Percentiles rank a stretch among this genome's conserved stretches.
phyloP scores from a whole-genome alignment of 768 basidiomycete species.

The Rhizopogon vesiculosus region DNA sequence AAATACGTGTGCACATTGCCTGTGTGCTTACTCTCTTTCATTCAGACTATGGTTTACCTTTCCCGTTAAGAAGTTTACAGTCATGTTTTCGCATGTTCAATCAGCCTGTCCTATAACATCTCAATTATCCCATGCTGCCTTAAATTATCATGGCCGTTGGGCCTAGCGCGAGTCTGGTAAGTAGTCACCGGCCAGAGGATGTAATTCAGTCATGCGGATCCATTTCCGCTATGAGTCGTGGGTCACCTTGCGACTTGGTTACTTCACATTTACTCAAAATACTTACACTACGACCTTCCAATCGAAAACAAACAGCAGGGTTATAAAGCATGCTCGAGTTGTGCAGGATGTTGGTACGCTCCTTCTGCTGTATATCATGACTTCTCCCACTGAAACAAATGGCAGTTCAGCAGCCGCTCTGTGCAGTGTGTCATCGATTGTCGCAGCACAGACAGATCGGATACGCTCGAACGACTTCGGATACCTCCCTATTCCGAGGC shows the following conservation, averaged over 20 bases:
- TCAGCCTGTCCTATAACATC: no score
- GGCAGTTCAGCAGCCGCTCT: neutral
- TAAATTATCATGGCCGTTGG: neutral
- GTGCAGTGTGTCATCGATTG: neutral
- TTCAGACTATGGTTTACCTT: no score
- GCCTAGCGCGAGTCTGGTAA: no score
- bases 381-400: neutral
- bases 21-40: no score
- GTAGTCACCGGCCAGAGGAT: no score
- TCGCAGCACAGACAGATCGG: neutral
- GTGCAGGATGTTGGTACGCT: neutral
- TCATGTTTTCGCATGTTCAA: no score
- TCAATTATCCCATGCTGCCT: no score
- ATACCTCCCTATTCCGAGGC: slow-evolving; percentile 42
- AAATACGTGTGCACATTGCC: no score
- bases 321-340: neutral
- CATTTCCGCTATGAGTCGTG: neutral
- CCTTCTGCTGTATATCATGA: neutral
- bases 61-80: no score
- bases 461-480: slow-evolving; percentile 29
- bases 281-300: neutral
- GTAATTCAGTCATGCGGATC: neutral
- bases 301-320: neutral
- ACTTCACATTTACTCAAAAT: neutral
- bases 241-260: neutral